Conservation (phyloP, 192 early-diverging fungal genomes). For the Anaeromyces robustus region DNA sequence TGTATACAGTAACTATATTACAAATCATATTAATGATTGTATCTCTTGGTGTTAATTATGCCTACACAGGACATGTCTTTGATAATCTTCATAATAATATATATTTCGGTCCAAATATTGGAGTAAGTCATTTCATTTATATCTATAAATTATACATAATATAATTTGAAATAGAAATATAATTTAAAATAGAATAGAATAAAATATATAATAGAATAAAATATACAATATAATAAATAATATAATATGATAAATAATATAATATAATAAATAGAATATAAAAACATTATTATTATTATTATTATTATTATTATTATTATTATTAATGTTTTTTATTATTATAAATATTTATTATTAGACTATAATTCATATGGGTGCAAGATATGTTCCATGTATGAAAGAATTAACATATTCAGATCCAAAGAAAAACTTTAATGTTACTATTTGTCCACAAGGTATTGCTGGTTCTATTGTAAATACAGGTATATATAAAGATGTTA, state of each 20-base stretch:
- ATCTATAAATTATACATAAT: too few relatives aligned
- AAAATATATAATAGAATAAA: too few relatives aligned
- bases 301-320: not conserved
- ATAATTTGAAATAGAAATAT: too few relatives aligned
- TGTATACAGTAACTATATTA: constrained; percentile 17
- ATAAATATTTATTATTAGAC: constrained; percentile 14
- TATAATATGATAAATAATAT: too few relatives aligned
- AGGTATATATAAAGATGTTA: not conserved
- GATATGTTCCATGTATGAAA: constrained; percentile 70
- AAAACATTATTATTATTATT: too few relatives aligned
- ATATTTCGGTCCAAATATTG: not conserved
- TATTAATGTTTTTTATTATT: not conserved
- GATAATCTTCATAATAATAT: not conserved
- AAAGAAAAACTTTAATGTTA: not conserved
- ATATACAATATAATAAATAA: too few relatives aligned
- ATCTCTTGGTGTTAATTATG: not conserved
- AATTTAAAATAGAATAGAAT: too few relatives aligned
- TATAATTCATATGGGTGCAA: constrained; percentile 53
- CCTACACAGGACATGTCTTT: not conserved
- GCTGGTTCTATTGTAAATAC: not conserved
- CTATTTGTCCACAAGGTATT: constrained; percentile 26
- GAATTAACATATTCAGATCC: too few relatives aligned
- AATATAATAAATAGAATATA: too few relatives aligned
- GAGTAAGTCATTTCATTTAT: not conserved
- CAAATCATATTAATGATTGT: constrained; percentile 16